Base-by-base conservation (phyloP, 1,139 yeast genomes). In the Meyerozyma guilliermondii region DNA sequence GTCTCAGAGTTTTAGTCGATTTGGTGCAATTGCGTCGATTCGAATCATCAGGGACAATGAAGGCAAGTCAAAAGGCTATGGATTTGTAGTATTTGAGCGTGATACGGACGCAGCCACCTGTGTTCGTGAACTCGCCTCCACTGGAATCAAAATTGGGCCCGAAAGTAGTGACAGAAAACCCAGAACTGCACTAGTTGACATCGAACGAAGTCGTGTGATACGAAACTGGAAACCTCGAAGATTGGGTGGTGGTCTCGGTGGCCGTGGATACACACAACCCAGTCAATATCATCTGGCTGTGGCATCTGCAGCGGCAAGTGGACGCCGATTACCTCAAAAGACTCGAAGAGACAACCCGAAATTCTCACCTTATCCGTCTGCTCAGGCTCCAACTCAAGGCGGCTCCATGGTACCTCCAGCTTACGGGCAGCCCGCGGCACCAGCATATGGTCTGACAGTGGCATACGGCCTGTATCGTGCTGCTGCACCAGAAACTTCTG, bases 131-230 rank as follows among this genome's bases (percentile, higher is more conserved):
- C 74, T 79, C 29, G 78, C 83, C 26, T 80, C 87, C 1, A 59
- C 78, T 22, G 77, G 78, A 0, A 44, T 71, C n/a, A 62, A 62
- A 35, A 51, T 68, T 4, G 56, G 53, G 1, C 28, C 26, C 29
- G 35, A 38, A 7, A 33, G 10, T 13, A 7, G 14, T 13, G 8
- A 24, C 14, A 7, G 5, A 10, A 22, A 9, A n/a, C 24, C 36
- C 14, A 65, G 89, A 37, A 67, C 74, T 5, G 71, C 85, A 4
- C 62, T 88, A 18, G 88, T 86, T 1, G 98, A 92, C 59, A 80
- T 83, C 24, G 98, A 89, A 56, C 68, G 97, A 43, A 95, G 95
- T 1, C 66, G 97, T 29, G 65, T 85, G 0, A 79, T 81, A 11
- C 76, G 85, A 46, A 76, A 74, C 49, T 92, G 96, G 95, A 77